Conservation (phyloP, 305 asterid genomes). For the Salvia sclarea region DNA sequence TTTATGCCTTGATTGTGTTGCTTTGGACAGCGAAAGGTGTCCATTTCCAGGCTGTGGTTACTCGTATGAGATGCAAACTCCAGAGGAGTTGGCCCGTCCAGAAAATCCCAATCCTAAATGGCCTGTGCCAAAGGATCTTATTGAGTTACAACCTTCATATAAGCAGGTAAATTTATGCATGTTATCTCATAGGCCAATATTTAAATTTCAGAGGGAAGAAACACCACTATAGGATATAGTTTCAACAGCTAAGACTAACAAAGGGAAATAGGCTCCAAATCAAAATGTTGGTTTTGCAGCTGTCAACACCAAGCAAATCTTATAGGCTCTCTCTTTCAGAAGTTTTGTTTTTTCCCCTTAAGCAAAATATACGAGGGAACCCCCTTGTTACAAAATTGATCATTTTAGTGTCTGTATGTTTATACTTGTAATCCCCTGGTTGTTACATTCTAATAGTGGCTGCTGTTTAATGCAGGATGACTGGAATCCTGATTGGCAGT, state of each 20-base stretch:
- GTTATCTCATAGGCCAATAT: neutral
- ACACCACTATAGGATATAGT: neutral
- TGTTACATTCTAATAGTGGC: slow-evolving; percentile 23
- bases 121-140: slow-evolving; percentile 99
- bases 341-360: neutral
- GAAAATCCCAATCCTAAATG: slow-evolving; percentile 98
- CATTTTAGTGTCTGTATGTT: slow-evolving; percentile 17
- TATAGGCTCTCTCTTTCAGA: neutral
- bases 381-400: neutral
- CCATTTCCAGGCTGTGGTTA: slow-evolving; percentile 77
- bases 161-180: slow-evolving; percentile 60
- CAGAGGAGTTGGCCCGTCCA: slow-evolving; percentile 84
- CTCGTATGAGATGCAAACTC: slow-evolving; percentile 93
- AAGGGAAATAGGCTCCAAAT: slow-evolving; percentile 2
- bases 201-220: slow-evolving; percentile 16
- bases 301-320: slow-evolving; percentile 18
- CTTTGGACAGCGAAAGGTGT: slow-evolving; percentile 84
- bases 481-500: slow-evolving; percentile 99
- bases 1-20: slow-evolving; percentile 89
- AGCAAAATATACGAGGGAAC: neutral
- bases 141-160: slow-evolving; percentile 97
- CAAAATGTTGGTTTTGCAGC: slow-evolving; percentile 12
- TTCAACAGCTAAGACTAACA: slow-evolving; percentile 8
- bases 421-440: slow-evolving; percentile 14
- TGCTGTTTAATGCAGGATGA: slow-evolving; percentile 63